These are phyloP conservation scores for Biscogniauxia marginata DNA, from an alignment of 2,329 filamentous ascomycete genomes.

Conservation along the genomic window DNA sequence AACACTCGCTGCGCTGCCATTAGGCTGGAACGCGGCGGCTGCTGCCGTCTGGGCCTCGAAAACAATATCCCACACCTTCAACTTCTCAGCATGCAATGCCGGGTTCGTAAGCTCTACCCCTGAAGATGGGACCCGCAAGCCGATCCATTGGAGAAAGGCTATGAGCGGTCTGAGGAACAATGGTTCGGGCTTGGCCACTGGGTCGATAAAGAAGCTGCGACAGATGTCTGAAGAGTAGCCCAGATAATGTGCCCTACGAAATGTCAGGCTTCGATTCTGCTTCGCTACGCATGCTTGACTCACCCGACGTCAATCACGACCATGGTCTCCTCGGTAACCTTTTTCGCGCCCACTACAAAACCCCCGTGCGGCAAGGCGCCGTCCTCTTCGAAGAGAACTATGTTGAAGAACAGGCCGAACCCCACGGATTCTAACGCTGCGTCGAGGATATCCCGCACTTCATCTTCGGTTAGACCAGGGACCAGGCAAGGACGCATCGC, in stretches of 20 bases:
- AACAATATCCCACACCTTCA: slow-evolving; percentile 59
- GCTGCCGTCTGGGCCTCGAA: slow-evolving; percentile 61
- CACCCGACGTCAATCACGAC: slow-evolving; percentile 59
- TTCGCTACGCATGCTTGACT: slow-evolving; percentile 16
- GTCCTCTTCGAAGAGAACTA: slow-evolving; percentile 60
- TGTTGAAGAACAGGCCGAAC: slow-evolving; percentile 60
- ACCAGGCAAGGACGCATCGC: slow-evolving; percentile 57
- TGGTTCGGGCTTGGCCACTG: slow-evolving; percentile 1
- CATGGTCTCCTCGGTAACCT: slow-evolving; percentile 53
- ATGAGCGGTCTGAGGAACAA: background rate
- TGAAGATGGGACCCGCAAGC: background rate
- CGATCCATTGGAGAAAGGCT: slow-evolving; percentile 1
- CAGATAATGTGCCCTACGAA: slow-evolving; percentile 50
- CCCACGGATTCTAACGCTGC: slow-evolving; percentile 52
- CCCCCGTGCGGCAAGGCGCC: slow-evolving; percentile 54
- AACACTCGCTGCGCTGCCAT: slow-evolving; percentile 56
- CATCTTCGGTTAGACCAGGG: slow-evolving; percentile 54
- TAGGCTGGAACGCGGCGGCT: slow-evolving; percentile 47
- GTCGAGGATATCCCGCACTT: slow-evolving; percentile 56
- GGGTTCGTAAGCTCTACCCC: slow-evolving; percentile 1
- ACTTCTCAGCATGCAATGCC: slow-evolving; percentile 45
- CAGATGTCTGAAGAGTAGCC: slow-evolving; percentile 65
- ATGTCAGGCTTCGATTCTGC: slow-evolving; percentile 9
- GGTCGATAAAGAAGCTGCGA: slow-evolving; percentile 57
- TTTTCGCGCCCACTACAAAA: slow-evolving; percentile 49